Percentiles rank a stretch among this genome's conserved stretches.
phyloP scores from a whole-genome alignment of 805 yeast species.

The Kodamaea kaohsiungensis region DNA sequence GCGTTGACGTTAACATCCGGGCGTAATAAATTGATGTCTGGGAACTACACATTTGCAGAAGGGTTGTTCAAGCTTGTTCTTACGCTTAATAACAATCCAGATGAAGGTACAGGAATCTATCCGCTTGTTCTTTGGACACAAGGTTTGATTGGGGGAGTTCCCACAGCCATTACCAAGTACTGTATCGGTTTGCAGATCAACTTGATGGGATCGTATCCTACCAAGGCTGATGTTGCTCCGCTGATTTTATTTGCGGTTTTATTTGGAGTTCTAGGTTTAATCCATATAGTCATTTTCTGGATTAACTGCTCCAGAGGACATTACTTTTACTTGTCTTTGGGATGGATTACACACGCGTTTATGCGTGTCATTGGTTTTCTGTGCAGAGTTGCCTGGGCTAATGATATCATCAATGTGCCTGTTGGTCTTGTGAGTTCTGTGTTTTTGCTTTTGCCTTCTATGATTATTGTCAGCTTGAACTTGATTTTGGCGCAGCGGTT shows the following conservation, averaged over 20 bases:
- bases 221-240: constrained; percentile 15
- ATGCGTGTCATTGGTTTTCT: constrained; percentile 15
- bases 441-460: constrained; percentile 16
- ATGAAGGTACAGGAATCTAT: constrained; percentile 50
- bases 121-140: constrained; percentile 4
- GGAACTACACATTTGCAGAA: constrained; percentile 10
- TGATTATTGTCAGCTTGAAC: constrained; percentile 16
- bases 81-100: constrained; percentile 41
- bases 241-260: constrained; percentile 12
- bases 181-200: constrained; percentile 10
- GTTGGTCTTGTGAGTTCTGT: constrained; percentile 16
- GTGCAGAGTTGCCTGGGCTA: constrained; percentile 14
- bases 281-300: constrained; percentile 12
- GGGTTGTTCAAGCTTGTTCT: constrained; percentile 17
- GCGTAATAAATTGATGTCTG: background rate
- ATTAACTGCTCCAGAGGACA: constrained; percentile 17
- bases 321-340: constrained; percentile 16
- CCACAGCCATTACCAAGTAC: constrained; percentile 7
- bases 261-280: constrained; percentile 9
- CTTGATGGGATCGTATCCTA: constrained; percentile 18
- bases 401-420: constrained; percentile 5
- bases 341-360: constrained; percentile 12
- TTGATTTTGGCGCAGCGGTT: constrained; percentile 20
- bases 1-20: background rate
- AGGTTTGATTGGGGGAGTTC: constrained; percentile 4